These are phyloP conservation scores for Cordyceps militaris DNA, from an alignment of 2,329 filamentous ascomycete species.

Conservation along the genomic window DNA sequence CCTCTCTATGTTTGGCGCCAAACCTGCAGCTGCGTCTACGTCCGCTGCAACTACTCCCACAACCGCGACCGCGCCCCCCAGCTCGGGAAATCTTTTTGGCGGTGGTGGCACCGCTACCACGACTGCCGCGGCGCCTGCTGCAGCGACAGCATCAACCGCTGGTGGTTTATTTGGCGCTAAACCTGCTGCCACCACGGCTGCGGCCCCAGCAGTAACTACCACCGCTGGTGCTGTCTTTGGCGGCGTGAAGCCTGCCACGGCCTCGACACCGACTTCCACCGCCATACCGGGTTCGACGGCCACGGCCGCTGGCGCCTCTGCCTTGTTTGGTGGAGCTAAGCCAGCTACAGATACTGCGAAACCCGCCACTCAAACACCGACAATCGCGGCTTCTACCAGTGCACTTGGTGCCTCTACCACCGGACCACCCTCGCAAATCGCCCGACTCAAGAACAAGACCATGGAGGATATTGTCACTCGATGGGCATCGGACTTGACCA, in stretches of 20 bases:
- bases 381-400: constrained; percentile 23
- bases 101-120: constrained; percentile 13
- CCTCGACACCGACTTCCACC: constrained; percentile 18
- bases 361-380: constrained; percentile 21
- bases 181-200: constrained; percentile 28
- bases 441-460: constrained; percentile 92
- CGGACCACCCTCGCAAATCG: constrained; percentile 76
- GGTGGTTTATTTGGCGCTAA: constrained; percentile 34
- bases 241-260: constrained; percentile 20
- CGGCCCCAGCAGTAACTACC: constrained; percentile 24
- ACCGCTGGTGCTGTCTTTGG: constrained; percentile 29
- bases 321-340: constrained; percentile 27
- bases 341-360: constrained; percentile 25
- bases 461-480: constrained; percentile 98
- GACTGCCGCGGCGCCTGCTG: constrained; percentile 23
- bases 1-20: constrained; percentile 20
- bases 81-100: constrained; percentile 18
- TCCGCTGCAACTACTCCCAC: constrained; percentile 20
- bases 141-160: constrained; percentile 12
- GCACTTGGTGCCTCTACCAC: constrained; percentile 64
- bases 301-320: constrained; percentile 25
- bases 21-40: constrained; percentile 17
- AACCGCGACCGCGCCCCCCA: constrained; percentile 15
- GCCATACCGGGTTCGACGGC: constrained; percentile 24
- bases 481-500: constrained; percentile 90